Base-by-base conservation (phyloP, 352 stramenopile genomes). In the Phytophthora megakarya region DNA sequence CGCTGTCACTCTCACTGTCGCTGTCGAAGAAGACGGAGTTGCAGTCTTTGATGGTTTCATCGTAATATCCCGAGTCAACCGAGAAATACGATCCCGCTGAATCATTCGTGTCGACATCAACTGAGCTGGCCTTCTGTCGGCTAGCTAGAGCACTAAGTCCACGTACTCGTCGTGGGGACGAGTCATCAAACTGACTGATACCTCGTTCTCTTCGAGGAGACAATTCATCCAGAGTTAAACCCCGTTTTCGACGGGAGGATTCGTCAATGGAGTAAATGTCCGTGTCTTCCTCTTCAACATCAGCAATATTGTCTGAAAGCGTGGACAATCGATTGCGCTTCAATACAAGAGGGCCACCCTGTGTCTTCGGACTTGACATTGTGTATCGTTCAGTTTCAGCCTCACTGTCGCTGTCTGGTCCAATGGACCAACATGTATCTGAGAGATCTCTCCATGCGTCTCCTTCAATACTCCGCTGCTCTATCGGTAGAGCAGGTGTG, bases 361-460 rank as follows among this genome's bases (percentile, higher is more conserved):
- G 26, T 5, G 22, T 19, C 32, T 44, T n/a, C 11, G 37, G 38
- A 13, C 18, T 16, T 3, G 46, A 32, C 33, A 48, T 46, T 19
- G 39, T 37, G 13, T 38, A 72, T 3, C 43, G 45, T 32, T 65
- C 63, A 15, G 22, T 65, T 43, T 72, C 67, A 49, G 30, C 63
- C 37, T 75, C 67, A 21, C 67, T 67, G 64, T 76, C 71, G 21
- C 53, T 70, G 13, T 42, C 63, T 13, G 54, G 67, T 7, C 56
- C 71, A 48, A 79, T 79, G 2, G 71, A 79, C 67, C 67, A 76
- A n/a, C 55, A 73, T 0, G 71, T 76, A 0, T 79, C 71, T 0
- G 67, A 79, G 12, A 62, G 37, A 35, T 67, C 49, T 57, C 67
- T 52, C 33, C 71, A 75, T 8, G 19, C 46, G 6, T 65, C 56